Conservation (phyloP, 176 grass and related monocot genomes). For the Eragrostis curvula region DNA sequence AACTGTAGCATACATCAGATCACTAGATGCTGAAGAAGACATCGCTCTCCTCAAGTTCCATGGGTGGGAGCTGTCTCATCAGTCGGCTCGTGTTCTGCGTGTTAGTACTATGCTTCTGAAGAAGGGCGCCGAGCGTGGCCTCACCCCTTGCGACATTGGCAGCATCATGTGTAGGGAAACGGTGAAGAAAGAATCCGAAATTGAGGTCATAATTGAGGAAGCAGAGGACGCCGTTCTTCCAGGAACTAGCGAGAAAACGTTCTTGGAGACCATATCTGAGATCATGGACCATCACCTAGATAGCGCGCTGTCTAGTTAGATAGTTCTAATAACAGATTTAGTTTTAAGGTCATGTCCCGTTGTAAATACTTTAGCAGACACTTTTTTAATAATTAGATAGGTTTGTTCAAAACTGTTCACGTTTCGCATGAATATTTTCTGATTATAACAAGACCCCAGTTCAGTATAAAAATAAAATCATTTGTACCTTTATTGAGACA, state of each 20-base stretch:
- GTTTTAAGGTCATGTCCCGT: not conserved
- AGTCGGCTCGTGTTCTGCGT: conserved; percentile 29
- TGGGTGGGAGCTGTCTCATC: conserved; percentile 40
- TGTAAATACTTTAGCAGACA: conserved; percentile 5
- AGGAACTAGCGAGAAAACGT: conserved; percentile 23
- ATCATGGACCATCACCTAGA: conserved; percentile 48
- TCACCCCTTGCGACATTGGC: conserved; percentile 51
- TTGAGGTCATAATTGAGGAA: conserved; percentile 48
- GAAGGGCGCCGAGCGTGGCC: conserved; percentile 42
- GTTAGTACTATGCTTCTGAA: conserved; percentile 63
- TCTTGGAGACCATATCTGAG: conserved; percentile 48
- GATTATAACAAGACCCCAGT: conserved; percentile 13
- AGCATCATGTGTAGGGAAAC: conserved; percentile 63
- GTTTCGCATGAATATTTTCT: not conserved
- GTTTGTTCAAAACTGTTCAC: not conserved
- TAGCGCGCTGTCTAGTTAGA: not conserved
- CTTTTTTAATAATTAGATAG: not conserved
- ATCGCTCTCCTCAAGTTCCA: conserved; percentile 44
- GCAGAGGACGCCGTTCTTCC: conserved; percentile 48
- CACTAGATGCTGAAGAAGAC: conserved; percentile 51
- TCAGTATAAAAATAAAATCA: too few species aligned
- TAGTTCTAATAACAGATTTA: not conserved
- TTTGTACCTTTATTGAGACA: too few species aligned
- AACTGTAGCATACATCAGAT: conserved; percentile 49
- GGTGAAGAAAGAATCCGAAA: conserved; percentile 43